Evolutionary conservation across 495 filamentous ascomycete species (phyloP).

Genomic region (Xylaria castorea): DNA sequence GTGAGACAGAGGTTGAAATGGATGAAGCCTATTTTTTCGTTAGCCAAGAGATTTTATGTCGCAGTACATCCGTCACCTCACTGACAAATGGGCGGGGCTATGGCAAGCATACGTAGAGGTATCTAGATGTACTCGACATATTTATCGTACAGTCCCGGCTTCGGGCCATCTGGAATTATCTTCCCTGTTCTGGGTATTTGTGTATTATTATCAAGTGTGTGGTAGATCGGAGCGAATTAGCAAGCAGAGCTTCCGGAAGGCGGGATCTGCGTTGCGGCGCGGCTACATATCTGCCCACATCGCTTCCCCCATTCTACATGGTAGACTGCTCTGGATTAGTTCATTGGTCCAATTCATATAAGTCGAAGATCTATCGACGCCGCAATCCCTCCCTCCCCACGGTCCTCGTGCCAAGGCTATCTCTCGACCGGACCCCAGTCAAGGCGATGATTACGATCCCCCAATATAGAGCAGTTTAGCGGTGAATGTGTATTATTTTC

Average conservation of each 20-base stretch:
- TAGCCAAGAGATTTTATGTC: not conserved
- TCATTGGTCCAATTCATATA: not conserved
- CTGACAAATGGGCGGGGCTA: conserved; percentile 6
- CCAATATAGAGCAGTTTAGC: not conserved
- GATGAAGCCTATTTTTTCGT: not conserved
- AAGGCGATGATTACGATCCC: not conserved
- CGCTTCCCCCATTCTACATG: not conserved
- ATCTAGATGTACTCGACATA: not conserved
- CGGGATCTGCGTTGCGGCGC: conserved; percentile 11
- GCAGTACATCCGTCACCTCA: not conserved
- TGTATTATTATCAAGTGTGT: not conserved
- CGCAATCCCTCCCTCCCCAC: conserved; percentile 7
- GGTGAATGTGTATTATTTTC: not conserved
- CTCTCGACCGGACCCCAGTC: not conserved
- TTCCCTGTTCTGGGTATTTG: not conserved
- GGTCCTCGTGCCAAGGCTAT: not conserved
- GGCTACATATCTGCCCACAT: not conserved
- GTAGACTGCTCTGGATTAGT: not conserved
- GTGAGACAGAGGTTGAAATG: not conserved
- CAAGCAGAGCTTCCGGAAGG: not conserved
- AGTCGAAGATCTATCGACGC: conserved; percentile 3
- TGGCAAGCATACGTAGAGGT: not conserved
- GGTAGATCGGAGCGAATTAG: not conserved
- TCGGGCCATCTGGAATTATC: not conserved
- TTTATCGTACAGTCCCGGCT: not conserved